Base-by-base conservation (phyloP, 345 rosid species). In the Streptanthus diversifolius region DNA sequence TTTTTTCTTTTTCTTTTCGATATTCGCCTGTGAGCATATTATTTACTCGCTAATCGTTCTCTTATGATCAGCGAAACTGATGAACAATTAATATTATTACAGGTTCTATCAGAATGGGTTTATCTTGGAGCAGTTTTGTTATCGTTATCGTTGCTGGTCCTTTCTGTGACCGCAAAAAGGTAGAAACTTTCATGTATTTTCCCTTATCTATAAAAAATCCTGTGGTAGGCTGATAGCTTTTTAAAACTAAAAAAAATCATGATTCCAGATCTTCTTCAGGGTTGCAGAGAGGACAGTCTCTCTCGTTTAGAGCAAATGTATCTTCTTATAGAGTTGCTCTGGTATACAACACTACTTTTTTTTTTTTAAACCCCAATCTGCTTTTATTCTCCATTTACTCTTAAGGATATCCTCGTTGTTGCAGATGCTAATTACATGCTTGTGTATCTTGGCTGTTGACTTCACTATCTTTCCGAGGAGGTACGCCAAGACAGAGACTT, bases 361-460 rank as follows among this genome's bases (percentile, higher is more conserved):
- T 56, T 21, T 67, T 17, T 32, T 27, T 63, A 19, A 8, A 59
- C 3, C 32, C 1, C 8, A 43, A 41, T 63, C 70, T 71, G 24
- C 58, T 32, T 56, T 25, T 48, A 29, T 43, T 14, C 30, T 55
- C 41, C 25, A 7, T 57, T 39, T 70, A 79, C 45, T 44, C 57
- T 72, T 8, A 59, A 72, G 41, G 49, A 8, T 19, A 57, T 61
- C 65, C 30, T 56, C 55, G 9, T 35, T 57, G n/a, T 65, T 82
- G 72, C 89, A 91, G 97, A 88, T 91, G 93, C 36, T 89, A 18
- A 65, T 85, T 17, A 87, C 99, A 43, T 89, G 91, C 80, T 77
- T 95, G 80, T 85, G 90, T 63, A 95, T 95, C 72, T 86, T 95
- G 82, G 97, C 91, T 66, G 99, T 91, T 63, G 99, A 95, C 61